Conservation (phyloP, 1,284 basidiomycete species). For the Trichosporon ovoides region DNA sequence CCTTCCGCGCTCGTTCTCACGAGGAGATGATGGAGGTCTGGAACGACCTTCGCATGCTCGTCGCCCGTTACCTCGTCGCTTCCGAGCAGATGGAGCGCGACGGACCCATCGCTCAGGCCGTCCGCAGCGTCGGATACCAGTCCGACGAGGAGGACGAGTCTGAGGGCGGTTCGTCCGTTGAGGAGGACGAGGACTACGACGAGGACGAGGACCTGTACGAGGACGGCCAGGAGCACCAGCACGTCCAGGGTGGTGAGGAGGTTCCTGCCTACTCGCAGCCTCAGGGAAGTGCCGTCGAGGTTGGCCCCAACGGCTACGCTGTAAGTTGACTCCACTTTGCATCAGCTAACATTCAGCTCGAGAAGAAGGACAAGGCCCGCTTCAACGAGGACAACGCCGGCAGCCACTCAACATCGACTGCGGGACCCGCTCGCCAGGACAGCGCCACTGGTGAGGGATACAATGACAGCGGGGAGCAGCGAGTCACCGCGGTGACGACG, state of each 20-base stretch:
- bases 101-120: constrained; percentile 88
- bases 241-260: constrained; percentile 51
- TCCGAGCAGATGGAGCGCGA: constrained; percentile 89
- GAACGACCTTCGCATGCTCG: constrained; percentile 97
- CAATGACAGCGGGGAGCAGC: constrained; percentile 2
- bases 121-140: constrained; percentile 67
- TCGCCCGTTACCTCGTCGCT: constrained; percentile 90
- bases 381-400: constrained; percentile 12
- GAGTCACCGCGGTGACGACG: background rate
- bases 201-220: constrained; percentile 51
- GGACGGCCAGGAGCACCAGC: constrained; percentile 58
- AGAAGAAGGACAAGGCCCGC: constrained; percentile 42
- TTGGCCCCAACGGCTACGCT: constrained; percentile 64
- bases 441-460: constrained; percentile 4
- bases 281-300: constrained; percentile 48
- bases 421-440: constrained; percentile 5
- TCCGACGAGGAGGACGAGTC: constrained; percentile 66
- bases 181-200: constrained; percentile 57
- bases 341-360: constrained; percentile 29
- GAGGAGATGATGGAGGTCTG: constrained; percentile 99
- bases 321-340: constrained; percentile 53
- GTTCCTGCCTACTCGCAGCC: constrained; percentile 51
- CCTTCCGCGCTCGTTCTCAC: constrained; percentile 80
- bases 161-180: constrained; percentile 67
- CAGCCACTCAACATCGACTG: constrained; percentile 14